Evolutionary conservation across 345 rosid genomes (phyloP).

Genomic region (Reutealis trisperma): DNA sequence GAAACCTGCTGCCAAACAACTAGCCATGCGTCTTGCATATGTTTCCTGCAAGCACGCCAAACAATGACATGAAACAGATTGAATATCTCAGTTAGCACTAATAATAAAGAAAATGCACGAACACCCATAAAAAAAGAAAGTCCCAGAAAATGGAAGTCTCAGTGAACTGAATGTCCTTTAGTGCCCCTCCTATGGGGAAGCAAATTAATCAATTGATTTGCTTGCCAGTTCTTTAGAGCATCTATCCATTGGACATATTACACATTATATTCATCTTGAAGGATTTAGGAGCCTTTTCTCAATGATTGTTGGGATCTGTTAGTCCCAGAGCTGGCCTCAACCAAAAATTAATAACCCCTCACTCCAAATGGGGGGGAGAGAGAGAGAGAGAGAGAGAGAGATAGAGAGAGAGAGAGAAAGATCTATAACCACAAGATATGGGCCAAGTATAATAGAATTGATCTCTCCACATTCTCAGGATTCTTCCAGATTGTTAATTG

Average conservation of each 20-base stretch:
- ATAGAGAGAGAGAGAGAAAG: neutral
- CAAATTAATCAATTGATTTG: neutral
- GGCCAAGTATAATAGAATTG: neutral
- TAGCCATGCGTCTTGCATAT: slow-evolving; percentile 65
- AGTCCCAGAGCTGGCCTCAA: neutral
- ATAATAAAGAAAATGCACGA: neutral
- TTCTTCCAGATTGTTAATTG: neutral
- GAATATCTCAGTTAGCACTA: neutral
- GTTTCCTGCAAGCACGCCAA: slow-evolving; percentile 60
- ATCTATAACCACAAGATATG: neutral
- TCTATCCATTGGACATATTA: neutral
- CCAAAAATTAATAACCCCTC: slow-evolving; percentile 1
- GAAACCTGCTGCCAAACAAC: slow-evolving; percentile 88
- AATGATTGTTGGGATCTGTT: neutral
- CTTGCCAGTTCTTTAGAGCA: neutral
- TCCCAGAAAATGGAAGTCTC: neutral
- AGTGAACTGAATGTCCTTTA: neutral
- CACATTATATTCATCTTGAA: too few relatives aligned
- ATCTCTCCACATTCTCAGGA: neutral
- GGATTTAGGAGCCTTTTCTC: neutral
- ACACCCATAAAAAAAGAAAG: neutral
- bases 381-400: neutral
- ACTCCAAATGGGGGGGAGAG: neutral
- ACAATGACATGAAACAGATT: slow-evolving; percentile 6
- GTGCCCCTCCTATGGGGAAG: neutral